phyloP scores from a whole-genome alignment of 2,329 filamentous ascomycete genomes.

The Fusarium goolgardi region DNA sequence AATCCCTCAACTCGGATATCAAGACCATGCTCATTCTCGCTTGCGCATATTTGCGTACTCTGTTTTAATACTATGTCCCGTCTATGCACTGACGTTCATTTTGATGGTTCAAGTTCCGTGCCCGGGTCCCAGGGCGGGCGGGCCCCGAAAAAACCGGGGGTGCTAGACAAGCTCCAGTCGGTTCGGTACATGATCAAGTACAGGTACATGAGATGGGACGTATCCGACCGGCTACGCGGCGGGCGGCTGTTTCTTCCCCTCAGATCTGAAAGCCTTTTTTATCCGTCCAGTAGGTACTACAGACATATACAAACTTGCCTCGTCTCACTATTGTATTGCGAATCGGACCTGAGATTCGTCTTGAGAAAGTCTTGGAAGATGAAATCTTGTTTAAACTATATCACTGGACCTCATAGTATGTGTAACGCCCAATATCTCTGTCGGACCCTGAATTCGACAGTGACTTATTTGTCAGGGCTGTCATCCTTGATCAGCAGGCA shows the following conservation, averaged over 20 bases:
- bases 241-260: constrained; percentile 1
- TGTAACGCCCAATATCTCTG: constrained; percentile 12
- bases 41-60: neutral
- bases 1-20: neutral
- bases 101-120: constrained; percentile 22
- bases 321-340: constrained; percentile 13
- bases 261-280: constrained; percentile 34
- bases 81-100: constrained; percentile 20
- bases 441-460: constrained; percentile 20
- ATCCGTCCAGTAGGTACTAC: constrained; percentile 18
- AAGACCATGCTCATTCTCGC: neutral
- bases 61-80: constrained; percentile 16
- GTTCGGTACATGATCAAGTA: constrained; percentile 27
- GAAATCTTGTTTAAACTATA: neutral
- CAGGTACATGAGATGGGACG: neutral
- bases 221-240: constrained; percentile 3
- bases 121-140: constrained; percentile 10
- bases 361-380: neutral
- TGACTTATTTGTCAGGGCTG: constrained; percentile 21
- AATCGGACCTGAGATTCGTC: constrained; percentile 4
- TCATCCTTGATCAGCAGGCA: constrained; percentile 40
- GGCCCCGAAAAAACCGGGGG: constrained; percentile 30
- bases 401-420: neutral
- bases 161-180: constrained; percentile 9
- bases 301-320: neutral